Base-by-base conservation (phyloP, 73 alveolate genomes). In the Paramecium octaurelia region DNA sequence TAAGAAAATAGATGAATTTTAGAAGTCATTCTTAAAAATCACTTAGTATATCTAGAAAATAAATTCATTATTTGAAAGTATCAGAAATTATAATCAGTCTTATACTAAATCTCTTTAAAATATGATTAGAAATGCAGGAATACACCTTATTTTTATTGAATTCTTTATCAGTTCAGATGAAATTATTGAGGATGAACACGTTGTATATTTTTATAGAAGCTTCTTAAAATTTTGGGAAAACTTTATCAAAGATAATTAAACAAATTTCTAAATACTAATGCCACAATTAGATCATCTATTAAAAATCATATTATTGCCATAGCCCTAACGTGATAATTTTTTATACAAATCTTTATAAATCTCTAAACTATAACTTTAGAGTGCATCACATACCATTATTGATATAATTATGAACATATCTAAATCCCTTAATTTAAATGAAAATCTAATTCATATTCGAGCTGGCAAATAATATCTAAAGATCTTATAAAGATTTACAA, bases 381-480 rank as follows among this genome's bases (percentile, higher is more conserved):
- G 24, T 31, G 84, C 44, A 0, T 34, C 84, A 3, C 3, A 20
- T 27, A 0, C 50, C 24, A 64, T 64, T 6, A 64, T 64, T 4
- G 84, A 64, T 27, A 31, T 31, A 10, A 64, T 64, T 3, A 64
- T 64, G 48, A 34, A 64, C 27, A 34, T 64, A 4, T 64, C 54
- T 31, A 64, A 75, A 34, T 21, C 9, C 6, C 20, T 75, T 0
- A 42, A 75, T 35, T 35, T 42, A 38, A 42, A 35, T 35, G 46
- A 75, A 35, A 75, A 75, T 20, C 2, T 75, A 29, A 42, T 36
- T 18, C 60, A 38, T n/a, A 75, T 75, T 1, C 1, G 60, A 12
- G 93, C 93, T n/a, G 76, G 48, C 11, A 87, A 27, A 40, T 24
- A 87, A 87, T 87, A 87, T 80, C 16, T 87, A 10, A 87, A 87